Evolutionary conservation across 225 moss, liverwort and hornwort genomes (phyloP).

Genomic region (Polytrichum commune): DNA sequence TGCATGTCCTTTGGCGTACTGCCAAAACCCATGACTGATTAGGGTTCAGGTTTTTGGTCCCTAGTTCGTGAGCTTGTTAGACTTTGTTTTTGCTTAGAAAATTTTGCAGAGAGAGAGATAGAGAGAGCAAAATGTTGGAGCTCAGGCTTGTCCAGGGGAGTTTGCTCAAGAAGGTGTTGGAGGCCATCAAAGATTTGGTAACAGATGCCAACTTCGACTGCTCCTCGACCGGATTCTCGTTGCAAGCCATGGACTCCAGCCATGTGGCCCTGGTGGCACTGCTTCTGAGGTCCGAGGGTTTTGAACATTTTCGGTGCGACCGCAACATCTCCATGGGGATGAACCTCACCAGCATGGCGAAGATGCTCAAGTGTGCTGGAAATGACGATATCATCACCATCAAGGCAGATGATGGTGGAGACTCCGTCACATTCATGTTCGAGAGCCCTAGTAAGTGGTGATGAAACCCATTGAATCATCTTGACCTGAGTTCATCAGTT

Average conservation of each 20-base stretch:
- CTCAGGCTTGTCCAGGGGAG: slow-evolving; percentile 88
- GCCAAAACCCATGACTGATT: too few species aligned
- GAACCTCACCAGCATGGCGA: slow-evolving; percentile 87
- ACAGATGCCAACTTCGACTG: slow-evolving; percentile 90
- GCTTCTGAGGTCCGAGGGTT: slow-evolving; percentile 79
- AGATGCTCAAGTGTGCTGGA: slow-evolving; percentile 94
- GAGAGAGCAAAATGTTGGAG: slow-evolving; percentile 70
- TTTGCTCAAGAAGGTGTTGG: slow-evolving; percentile 92
- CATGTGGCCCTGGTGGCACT: slow-evolving; percentile 89
- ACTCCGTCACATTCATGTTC: slow-evolving; percentile 91
- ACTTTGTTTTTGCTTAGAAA: too few species aligned
- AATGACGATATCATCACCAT: slow-evolving; percentile 97
- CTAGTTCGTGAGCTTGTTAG: too few species aligned
- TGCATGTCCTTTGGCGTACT: too few species aligned
- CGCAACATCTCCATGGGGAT: slow-evolving; percentile 93
- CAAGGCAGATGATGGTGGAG: slow-evolving; percentile 93
- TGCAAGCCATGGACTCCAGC: slow-evolving; percentile 98
- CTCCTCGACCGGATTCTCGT: slow-evolving; percentile 74
- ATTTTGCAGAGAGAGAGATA: not conserved
- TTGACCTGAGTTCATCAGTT: too few species aligned
- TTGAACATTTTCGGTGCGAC: slow-evolving; percentile 94
- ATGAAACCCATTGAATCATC: too few species aligned
- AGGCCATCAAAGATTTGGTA: slow-evolving; percentile 83
- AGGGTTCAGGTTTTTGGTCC: too few species aligned
- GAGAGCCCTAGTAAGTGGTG: slow-evolving; percentile 62